Evolutionary conservation across 768 basidiomycete genomes (phyloP).

Genomic region (Kwoniella dejecticola): DNA sequence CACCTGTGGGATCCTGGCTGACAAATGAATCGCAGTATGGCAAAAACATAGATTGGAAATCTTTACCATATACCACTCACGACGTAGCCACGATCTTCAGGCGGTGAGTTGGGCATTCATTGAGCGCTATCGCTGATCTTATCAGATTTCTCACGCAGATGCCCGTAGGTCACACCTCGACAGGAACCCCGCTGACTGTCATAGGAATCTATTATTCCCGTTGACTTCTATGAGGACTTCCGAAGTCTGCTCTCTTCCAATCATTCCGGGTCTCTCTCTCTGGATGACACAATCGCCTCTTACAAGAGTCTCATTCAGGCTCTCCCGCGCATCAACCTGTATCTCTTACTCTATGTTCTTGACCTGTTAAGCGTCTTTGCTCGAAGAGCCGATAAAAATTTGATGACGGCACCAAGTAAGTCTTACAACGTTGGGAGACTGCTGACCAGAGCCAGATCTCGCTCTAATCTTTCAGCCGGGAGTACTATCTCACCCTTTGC

Average conservation of each 20-base stretch:
- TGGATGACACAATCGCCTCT: constrained; percentile 70
- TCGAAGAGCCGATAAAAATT: constrained; percentile 82
- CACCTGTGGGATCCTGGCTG: constrained; percentile 6
- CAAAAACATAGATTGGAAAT: constrained; percentile 87
- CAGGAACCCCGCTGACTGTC: constrained; percentile 1
- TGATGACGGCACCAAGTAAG: constrained; percentile 93
- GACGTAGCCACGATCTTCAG: constrained; percentile 97
- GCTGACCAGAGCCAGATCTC: constrained; percentile 73
- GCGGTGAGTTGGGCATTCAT: constrained; percentile 56
- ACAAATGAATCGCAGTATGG: constrained; percentile 80
- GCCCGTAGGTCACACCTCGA: constrained; percentile 67
- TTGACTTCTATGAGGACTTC: constrained; percentile 75
- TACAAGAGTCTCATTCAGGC: constrained; percentile 82
- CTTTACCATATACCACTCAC: constrained; percentile 83
- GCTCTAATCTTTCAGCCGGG: constrained; percentile 97
- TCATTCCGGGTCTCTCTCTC: constrained; percentile 35
- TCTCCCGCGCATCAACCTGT: constrained; percentile 87
- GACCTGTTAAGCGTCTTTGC: constrained; percentile 95
- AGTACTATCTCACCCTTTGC: constrained; percentile 81
- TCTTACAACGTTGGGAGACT: constrained; percentile 26
- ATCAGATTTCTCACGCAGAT: constrained; percentile 81
- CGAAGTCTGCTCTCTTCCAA: constrained; percentile 31
- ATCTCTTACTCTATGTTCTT: constrained; percentile 93
- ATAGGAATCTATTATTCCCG: constrained; percentile 85
- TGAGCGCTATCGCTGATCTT: constrained; percentile 13